Evolutionary conservation across 1,139 yeast genomes (phyloP), one percentile per base, ranked within the genome.

Genomic region (Sugiyamaella paludigena): DNA sequence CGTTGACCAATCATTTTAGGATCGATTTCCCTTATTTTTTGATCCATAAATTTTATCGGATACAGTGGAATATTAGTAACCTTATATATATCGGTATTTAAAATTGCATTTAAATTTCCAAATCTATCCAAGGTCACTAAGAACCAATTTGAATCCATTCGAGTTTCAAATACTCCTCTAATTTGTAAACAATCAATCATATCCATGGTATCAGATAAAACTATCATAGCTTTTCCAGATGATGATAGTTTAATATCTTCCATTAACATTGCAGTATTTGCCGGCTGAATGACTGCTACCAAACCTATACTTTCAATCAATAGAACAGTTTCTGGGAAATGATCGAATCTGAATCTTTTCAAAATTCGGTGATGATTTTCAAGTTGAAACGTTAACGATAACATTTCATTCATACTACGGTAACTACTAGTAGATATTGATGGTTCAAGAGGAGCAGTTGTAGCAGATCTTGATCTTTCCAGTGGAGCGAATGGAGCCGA

Each of bases 251-350:
- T 42, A 27, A 42, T 42, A 29, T 42, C 45, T 34, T 42, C 45
- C 4, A 40, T 29, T 9, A 42, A 30, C 45, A 42, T 42, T 4
- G 45, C 45, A 27, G 31, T 36, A 29, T 42, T 40, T 27, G 45
- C 45, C 6, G 45, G 45, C n/a, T 40, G 40, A 7, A 42, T 40
- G 2, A 42, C 45, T 1, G 45, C 45, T 13, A 42, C 45, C 2
- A 42, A 28, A 2, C 45, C 45, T 4, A 42, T 26, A 13, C 34
- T 40, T 19, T 42, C 45, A 24, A 42, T 29, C 9, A 42, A 24
- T 12, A 42, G 40, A 9, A 42, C 45, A 11, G 45, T 42, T 33
- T 42, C 45, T 10, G 45, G 45, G 29, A 42, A 42, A 36, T 42
- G 45, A 35, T 30, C 40, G 16, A 42, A 42, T n/a, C 24, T 35